Evolutionary conservation across 768 basidiomycete genomes (phyloP).

Genomic region (Mycena floridula): DNA sequence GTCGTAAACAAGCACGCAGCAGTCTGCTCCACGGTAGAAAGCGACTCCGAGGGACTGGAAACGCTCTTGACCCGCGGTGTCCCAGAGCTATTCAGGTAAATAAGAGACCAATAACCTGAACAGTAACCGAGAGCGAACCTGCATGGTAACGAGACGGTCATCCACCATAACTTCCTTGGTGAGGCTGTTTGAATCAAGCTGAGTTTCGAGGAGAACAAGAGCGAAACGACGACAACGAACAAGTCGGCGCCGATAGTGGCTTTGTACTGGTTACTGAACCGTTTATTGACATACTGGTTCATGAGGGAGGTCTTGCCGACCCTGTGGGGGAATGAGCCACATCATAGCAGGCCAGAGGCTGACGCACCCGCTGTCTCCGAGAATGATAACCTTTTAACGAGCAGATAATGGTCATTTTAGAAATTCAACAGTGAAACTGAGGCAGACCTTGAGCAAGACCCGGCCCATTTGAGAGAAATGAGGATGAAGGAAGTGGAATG

Average conservation of each 20-base stretch:
- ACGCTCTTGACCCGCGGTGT: slow-evolving; percentile 98
- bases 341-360: slow-evolving; percentile 5
- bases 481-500: slow-evolving; percentile 14
- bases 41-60: slow-evolving; percentile 99
- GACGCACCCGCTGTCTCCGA: slow-evolving; percentile 92
- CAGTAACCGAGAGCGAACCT: slow-evolving; percentile 45
- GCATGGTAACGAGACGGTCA: slow-evolving; percentile 97
- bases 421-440: not conserved
- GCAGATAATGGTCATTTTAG: slow-evolving; percentile 4
- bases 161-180: slow-evolving; percentile 99
- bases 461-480: slow-evolving; percentile 57
- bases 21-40: slow-evolving; percentile 98
- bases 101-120: slow-evolving; percentile 4
- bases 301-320: slow-evolving; percentile 99
- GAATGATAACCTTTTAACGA: slow-evolving; percentile 83
- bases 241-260: slow-evolving; percentile 98
- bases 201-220: slow-evolving; percentile 5
- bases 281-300: slow-evolving; percentile 99
- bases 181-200: slow-evolving; percentile 46
- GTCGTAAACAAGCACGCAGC: slow-evolving; percentile 98
- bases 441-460: slow-evolving; percentile 86
- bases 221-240: slow-evolving; percentile 42
- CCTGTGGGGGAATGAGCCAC: slow-evolving; percentile 33
- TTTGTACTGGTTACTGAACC: slow-evolving; percentile 99
- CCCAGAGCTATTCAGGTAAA: slow-evolving; percentile 70